Evolutionary conservation across 2,329 filamentous ascomycete genomes (phyloP).

Genomic region (Magnaporthiopsis poae): DNA sequence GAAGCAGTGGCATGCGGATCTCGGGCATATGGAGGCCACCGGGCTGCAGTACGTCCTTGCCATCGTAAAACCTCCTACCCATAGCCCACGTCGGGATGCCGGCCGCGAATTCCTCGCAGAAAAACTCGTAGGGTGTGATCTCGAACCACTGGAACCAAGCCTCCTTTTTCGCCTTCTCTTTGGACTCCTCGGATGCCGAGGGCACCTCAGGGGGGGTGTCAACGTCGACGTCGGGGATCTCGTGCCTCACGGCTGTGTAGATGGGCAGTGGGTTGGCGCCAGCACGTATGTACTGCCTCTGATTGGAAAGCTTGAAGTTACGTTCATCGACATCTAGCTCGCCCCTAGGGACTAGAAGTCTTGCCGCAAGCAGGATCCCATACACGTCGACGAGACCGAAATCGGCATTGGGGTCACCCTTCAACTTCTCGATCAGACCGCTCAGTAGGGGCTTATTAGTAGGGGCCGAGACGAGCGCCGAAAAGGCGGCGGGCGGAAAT

Average conservation of each 20-base stretch:
- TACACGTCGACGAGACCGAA: constrained; percentile 93
- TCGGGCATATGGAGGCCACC: constrained; percentile 70
- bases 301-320: constrained; percentile 87
- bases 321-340: constrained; percentile 65
- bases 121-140: constrained; percentile 87
- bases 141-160: constrained; percentile 99
- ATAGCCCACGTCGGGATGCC: constrained; percentile 93
- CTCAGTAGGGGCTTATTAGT: constrained; percentile 87
- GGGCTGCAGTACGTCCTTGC: constrained; percentile 49
- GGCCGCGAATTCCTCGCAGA: constrained; percentile 81
- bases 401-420: constrained; percentile 66
- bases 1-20: constrained; percentile 67
- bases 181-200: constrained; percentile 35
- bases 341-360: constrained; percentile 76
- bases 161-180: constrained; percentile 49
- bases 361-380: constrained; percentile 71
- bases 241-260: constrained; percentile 89
- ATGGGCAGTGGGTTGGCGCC: constrained; percentile 84
- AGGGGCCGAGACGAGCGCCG: constrained; percentile 72
- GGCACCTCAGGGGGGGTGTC: constrained; percentile 20
- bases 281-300: constrained; percentile 62
- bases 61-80: constrained; percentile 70
- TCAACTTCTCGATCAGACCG: constrained; percentile 83
- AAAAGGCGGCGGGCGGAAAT: constrained; percentile 75
- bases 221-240: constrained; percentile 63